phyloP scores from a whole-genome alignment of 225 moss, liverwort and hornwort species.

The Straminergon stramineum region DNA sequence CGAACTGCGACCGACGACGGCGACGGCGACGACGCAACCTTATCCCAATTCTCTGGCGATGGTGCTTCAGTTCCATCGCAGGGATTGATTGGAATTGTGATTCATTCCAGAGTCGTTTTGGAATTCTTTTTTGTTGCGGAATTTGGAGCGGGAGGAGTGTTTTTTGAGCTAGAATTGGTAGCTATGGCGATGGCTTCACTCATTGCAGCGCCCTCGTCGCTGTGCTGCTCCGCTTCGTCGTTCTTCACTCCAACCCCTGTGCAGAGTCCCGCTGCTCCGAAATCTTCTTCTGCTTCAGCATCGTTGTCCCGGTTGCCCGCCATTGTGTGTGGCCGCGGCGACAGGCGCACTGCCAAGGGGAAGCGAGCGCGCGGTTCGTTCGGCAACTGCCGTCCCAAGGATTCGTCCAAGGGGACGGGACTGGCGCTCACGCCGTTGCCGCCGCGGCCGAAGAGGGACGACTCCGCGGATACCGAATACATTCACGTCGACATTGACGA shows the following conservation, averaged over 20 bases:
- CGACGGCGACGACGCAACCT: not conserved
- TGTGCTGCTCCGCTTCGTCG: conserved; percentile 5
- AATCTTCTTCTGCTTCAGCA: not conserved
- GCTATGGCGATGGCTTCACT: conserved; percentile 31
- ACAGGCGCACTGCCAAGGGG: conserved; percentile 86
- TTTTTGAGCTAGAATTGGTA: not conserved
- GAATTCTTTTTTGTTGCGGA: not conserved
- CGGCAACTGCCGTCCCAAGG: conserved; percentile 82
- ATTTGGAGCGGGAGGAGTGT: not conserved
- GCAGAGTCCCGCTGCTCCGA: not conserved
- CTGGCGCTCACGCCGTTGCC: conserved; percentile 65
- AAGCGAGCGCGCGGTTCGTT: conserved; percentile 83
- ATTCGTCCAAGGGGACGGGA: conserved; percentile 60
- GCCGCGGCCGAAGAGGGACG: conserved; percentile 76
- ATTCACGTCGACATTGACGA: conserved; percentile 91
- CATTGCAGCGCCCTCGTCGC: not conserved
- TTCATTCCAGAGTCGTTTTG: not conserved
- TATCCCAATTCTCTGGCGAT: conserved; percentile 15
- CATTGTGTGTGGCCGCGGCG: conserved; percentile 79
- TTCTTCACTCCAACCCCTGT: not conserved
- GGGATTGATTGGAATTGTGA: not conserved
- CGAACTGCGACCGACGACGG: not conserved
- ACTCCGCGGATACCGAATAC: conserved; percentile 61
- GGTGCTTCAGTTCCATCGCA: not conserved
- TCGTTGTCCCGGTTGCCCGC: not conserved